Conservation (phyloP, 1,284 basidiomycete genomes). For the Volvariella surrecta region DNA sequence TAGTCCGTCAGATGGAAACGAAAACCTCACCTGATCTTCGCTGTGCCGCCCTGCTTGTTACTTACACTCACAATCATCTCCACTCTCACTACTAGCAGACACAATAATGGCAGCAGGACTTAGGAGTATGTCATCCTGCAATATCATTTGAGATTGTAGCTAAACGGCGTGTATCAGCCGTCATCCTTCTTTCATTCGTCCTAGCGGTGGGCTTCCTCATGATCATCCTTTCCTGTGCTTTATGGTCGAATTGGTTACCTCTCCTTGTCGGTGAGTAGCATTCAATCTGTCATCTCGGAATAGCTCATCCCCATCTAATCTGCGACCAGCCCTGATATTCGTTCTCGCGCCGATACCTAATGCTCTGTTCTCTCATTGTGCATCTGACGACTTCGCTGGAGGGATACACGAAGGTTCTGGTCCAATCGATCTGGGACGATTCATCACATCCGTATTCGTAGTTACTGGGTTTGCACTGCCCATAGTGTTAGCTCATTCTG, state of each 20-base stretch:
- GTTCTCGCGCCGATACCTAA: slow-evolving; percentile 95
- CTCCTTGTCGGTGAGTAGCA: slow-evolving; percentile 82
- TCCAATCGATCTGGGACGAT: slow-evolving; percentile 79
- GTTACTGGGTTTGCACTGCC: slow-evolving; percentile 93
- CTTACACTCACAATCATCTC: slow-evolving; percentile 2
- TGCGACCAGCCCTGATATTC: slow-evolving; percentile 76
- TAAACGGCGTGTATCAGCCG: slow-evolving; percentile 44
- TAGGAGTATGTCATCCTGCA: slow-evolving; percentile 25
- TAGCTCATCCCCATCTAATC: slow-evolving; percentile 4
- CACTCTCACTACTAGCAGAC: slow-evolving; percentile 1
- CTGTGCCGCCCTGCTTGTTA: background rate
- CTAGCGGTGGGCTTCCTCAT: slow-evolving; percentile 95
- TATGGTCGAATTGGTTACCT: slow-evolving; percentile 97
- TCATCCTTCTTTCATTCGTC: slow-evolving; percentile 92
- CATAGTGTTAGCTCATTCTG: slow-evolving; percentile 86
- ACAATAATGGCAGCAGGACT: slow-evolving; percentile 38
- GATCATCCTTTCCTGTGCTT: slow-evolving; percentile 95
- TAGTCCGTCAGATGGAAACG: too few species aligned
- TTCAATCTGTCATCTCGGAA: background rate
- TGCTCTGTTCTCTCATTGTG: slow-evolving; percentile 80
- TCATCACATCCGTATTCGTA: slow-evolving; percentile 86
- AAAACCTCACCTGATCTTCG: background rate
- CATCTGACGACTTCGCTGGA: slow-evolving; percentile 75
- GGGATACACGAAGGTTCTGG: slow-evolving; percentile 54
- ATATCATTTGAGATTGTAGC: slow-evolving; percentile 2